These are phyloP conservation scores for Barnettozyma botsteinii DNA, from an alignment of 805 yeast genomes.

Conservation along the genomic window DNA sequence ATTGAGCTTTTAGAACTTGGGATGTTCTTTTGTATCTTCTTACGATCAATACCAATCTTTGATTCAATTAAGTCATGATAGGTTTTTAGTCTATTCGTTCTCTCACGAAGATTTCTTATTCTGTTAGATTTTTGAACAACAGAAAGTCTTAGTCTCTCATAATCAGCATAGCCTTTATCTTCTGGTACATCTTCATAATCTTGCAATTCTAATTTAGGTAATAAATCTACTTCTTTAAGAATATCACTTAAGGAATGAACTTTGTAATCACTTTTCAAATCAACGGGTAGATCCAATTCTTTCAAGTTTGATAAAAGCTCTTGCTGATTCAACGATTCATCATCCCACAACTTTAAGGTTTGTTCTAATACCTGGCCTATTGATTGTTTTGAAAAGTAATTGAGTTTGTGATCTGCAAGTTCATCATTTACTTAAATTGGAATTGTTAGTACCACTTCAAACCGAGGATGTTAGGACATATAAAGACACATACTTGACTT, in stretches of 20 bases:
- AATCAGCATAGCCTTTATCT: constrained; percentile 1
- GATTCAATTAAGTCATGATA: constrained; percentile 8
- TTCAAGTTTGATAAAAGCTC: constrained; percentile 5
- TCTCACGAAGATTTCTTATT: constrained; percentile 9
- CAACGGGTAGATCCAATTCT: constrained; percentile 13
- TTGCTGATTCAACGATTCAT: constrained; percentile 4
- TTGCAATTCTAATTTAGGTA: constrained; percentile 14
- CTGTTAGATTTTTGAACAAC: constrained; percentile 6
- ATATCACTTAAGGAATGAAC: constrained; percentile 17
- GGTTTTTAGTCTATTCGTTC: constrained; percentile 5
- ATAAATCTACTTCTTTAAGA: constrained; percentile 12
- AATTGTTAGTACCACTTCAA: constrained; percentile 1
- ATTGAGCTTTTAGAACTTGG: constrained; percentile 13
- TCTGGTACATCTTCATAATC: constrained; percentile 1
- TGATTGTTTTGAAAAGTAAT: constrained; percentile 20
- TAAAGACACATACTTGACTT: background rate
- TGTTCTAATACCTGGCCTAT: constrained; percentile 19
- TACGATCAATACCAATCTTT: constrained; percentile 20
- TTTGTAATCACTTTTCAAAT: constrained; percentile 15
- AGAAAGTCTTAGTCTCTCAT: constrained; percentile 10
- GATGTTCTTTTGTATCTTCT: constrained; percentile 14
- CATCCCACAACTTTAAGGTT: constrained; percentile 14
- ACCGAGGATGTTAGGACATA: constrained; percentile 1
- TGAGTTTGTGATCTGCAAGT: constrained; percentile 7
- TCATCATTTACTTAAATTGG: constrained; percentile 13